Base-by-base conservation (phyloP, 176 grass and related monocot species). In the Tillandsia fasciculata region DNA sequence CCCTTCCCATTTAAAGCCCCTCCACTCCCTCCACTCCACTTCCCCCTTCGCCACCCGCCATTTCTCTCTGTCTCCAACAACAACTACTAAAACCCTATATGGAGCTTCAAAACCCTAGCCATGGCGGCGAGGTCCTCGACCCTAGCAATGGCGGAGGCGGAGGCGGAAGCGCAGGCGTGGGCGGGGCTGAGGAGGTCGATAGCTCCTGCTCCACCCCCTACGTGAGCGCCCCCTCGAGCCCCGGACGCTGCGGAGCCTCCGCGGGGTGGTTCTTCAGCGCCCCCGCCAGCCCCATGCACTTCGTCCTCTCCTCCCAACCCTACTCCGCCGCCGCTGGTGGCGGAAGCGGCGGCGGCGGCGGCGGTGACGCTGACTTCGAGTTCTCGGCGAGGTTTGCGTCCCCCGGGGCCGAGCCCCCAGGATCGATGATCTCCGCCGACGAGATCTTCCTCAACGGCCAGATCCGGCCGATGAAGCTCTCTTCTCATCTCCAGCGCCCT, bases 221-320 rank as follows among this genome's bases (percentile, higher is more conserved):
- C 78, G 87, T 85, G 72, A 87, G 78, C 76, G 86, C 81, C 23
- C 81, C 84, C 0, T 90, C 93, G 23, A 92, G 89, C 57, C 89
- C 89, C 1, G 78, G 92, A 12, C 81, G 83, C 0, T 64, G 84
- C 3, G 85, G 72, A 6, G 64, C 66, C 53, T 48, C 51, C 48
- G 84, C 87, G 12, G 85, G 92, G 0, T 92, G 90, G 74, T 97
- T 97, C 86, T 97, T 92, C 86, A 97, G 93, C 69, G 89, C 86
- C 14, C 93, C 93, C 11, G 86, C 93, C 2, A 97, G 93, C 80
- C 93, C 93, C 71, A 91, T 97, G 76, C 93, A 97, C 86, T 90
- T 85, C 76, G 82, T 97, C 0, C 78, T 90, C 13, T 63, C 91
- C 28, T 87, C 88, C 20, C 65, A 83, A 3, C 52, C 67, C n/a